Base-by-base conservation (phyloP, 768 basidiomycete species). In the Tylopilus cervinicoccineus region DNA sequence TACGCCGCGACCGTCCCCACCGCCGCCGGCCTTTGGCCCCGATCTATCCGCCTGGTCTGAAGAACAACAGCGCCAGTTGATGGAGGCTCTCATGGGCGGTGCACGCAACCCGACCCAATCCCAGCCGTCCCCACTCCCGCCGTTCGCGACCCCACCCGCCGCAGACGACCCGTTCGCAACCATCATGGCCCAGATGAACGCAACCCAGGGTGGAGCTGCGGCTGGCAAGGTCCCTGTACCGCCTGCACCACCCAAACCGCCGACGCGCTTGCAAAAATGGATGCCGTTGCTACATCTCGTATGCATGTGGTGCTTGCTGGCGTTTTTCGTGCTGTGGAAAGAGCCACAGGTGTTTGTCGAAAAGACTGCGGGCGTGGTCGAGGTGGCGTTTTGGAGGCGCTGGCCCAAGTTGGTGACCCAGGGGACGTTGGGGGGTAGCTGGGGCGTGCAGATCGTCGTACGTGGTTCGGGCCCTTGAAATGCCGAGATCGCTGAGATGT, bases 11-110 rank as follows among this genome's bases (percentile, higher is more conserved):
- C 55, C 62, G 44, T 60, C 56, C 40, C 65, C 49, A 39, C 52
- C 60, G 14, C 57, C 50, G 26, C 47, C 68, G 53, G 29, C 60
- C 55, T 55, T 43, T n/a, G 14, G 10, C 2, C 14, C 75, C 5
- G 81, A 83, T 58, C 76, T 81, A 0, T 76, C 80, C 4, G 75
- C 75, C 12, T 87, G 83, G 86, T 77, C 80, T 9, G 70, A 78
- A 37, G 82, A 88, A 50, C 83, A 87, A 50, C 85, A 87, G 57
- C 72, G 72, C 46, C 81, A 84, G 54, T 76, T 88, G 53, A 70
- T 88, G 67, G 77, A 79, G 50, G 84, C 86, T 2, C 71, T 90
- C 26, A 75, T 87, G 70, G 62, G 60, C 17, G 54, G 56, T 2
- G 63, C 65, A 0, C 56, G 70, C 42, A 64, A 72, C 51, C 56